Percentiles rank a stretch among this genome's conserved stretches.
Conservation (phyloP, 2,329 filamentous ascomycete species). For the Juglanconis oblonga region DNA sequence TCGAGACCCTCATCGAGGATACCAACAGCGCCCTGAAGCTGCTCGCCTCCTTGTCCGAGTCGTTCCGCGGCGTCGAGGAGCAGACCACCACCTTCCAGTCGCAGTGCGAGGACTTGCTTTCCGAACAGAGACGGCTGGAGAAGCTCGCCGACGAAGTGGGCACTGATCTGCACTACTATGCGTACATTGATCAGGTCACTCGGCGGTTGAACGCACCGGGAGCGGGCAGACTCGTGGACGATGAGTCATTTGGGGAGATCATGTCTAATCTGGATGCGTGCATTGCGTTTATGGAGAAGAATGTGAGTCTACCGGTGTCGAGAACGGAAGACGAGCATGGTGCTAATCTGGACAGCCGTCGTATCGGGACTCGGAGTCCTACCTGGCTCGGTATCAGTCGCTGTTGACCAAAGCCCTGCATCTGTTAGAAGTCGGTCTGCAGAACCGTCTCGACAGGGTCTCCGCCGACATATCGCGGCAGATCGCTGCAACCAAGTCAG, state of each 20-base stretch:
- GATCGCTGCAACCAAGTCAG: constrained; percentile 53
- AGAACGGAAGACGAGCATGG: background rate
- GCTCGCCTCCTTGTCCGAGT: constrained; percentile 75
- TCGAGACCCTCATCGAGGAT: constrained; percentile 74
- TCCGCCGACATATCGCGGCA: constrained; percentile 54
- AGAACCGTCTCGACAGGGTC: constrained; percentile 48
- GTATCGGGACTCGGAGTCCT: constrained; percentile 84
- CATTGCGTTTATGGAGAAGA: constrained; percentile 85
- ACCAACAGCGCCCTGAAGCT: constrained; percentile 71
- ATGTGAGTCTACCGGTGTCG: constrained; percentile 53
- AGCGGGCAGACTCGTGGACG: constrained; percentile 79
- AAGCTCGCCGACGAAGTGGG: constrained; percentile 80
- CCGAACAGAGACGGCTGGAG: constrained; percentile 76
- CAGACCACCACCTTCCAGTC: constrained; percentile 92
- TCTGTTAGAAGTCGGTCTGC: constrained; percentile 58
- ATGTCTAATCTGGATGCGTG: constrained; percentile 84
- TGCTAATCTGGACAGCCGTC: constrained; percentile 40
- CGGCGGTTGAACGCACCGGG: constrained; percentile 88
- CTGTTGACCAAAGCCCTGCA: constrained; percentile 68
- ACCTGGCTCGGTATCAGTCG: constrained; percentile 82
- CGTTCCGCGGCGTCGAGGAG: constrained; percentile 81
- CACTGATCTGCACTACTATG: constrained; percentile 90
- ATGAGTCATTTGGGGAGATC: constrained; percentile 83
- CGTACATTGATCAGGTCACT: constrained; percentile 87
- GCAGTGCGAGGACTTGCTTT: constrained; percentile 83